Conservation (phyloP, 78 protist species). For the Dictyostelium citrinum region DNA sequence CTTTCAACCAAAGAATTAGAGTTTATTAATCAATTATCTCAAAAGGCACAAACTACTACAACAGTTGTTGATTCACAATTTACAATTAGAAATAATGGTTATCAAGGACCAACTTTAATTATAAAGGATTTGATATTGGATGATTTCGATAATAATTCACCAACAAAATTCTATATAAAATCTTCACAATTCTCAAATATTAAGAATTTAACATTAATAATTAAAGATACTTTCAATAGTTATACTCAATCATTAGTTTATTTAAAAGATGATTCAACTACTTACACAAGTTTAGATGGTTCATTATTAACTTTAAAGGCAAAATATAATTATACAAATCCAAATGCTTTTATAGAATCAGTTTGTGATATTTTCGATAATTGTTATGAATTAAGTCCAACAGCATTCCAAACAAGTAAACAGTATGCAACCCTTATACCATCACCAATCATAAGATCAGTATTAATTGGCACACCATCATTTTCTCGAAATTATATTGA, state of each 20-base stretch:
- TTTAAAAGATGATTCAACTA: background rate
- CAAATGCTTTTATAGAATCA: background rate
- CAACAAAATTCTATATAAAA: background rate
- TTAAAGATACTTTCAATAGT: background rate
- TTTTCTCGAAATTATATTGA: background rate
- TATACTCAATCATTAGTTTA: background rate
- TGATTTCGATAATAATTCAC: background rate
- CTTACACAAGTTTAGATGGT: background rate
- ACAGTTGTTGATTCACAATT: background rate
- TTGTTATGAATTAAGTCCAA: background rate
- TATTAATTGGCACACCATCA: background rate
- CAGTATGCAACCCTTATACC: background rate
- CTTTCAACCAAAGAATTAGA: background rate
- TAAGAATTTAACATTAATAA: background rate
- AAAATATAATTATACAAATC: background rate
- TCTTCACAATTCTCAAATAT: background rate
- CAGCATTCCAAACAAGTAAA: background rate
- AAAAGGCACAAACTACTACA: background rate
- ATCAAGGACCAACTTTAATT: background rate
- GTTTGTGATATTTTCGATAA: background rate
- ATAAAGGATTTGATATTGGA: background rate
- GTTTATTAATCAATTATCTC: background rate
- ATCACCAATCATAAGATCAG: background rate
- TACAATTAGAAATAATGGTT: background rate
- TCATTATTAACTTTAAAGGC: background rate